Evolutionary conservation across 2,329 filamentous ascomycete species (phyloP), one percentile per base, ranked within the genome.

Genomic region (Dissoconium aciculare): DNA sequence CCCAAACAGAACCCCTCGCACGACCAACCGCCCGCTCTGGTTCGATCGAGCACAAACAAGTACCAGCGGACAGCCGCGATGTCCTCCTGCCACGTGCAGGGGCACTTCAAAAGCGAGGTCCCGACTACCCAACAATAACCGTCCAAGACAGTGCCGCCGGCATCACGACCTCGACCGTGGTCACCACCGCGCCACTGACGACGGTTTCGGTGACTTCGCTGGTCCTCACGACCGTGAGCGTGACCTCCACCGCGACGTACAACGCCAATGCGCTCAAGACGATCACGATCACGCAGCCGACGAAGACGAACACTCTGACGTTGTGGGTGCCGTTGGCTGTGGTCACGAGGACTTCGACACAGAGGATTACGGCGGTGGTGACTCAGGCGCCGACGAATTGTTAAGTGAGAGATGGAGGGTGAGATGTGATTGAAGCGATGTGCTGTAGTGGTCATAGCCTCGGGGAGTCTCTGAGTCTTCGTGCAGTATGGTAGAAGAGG

Each of bases 41-140:
- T 12, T 38, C 37, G 15, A 35, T 39, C 27, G 34, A 39, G 13
- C 37, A 43, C 39, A n/a, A n/a, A n/a, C n/a, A n/a, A n/a, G n/a
- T n/a, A n/a, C n/a, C n/a, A n/a, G n/a, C n/a, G n/a, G n/a, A n/a
- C n/a, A n/a, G n/a, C n/a, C n/a, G n/a, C n/a, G n/a, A 44, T 36
- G 41, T 30, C 3, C 14, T 32, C 21, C 12, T 26, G 27, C 14
- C 27, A 10, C 30, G 30, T 11, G n/a, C n/a, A n/a, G n/a, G n/a
- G n/a, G 5, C 25, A n/a, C 15, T 50, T n/a, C 39, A 38, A 13
- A 47, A 43, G 34, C 52, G 56, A 23, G 51, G 51, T 29, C 54
- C 54, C 1, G 56, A 59, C 28, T 41, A 41, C 24, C 46, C 51
- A 17, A 51, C 50, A 5, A 39, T 54, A 15, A 47, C 47, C 3